Evolutionary conservation across 23 red algal genomes (phyloP).

Genomic region (Gracilaria caudata): DNA sequence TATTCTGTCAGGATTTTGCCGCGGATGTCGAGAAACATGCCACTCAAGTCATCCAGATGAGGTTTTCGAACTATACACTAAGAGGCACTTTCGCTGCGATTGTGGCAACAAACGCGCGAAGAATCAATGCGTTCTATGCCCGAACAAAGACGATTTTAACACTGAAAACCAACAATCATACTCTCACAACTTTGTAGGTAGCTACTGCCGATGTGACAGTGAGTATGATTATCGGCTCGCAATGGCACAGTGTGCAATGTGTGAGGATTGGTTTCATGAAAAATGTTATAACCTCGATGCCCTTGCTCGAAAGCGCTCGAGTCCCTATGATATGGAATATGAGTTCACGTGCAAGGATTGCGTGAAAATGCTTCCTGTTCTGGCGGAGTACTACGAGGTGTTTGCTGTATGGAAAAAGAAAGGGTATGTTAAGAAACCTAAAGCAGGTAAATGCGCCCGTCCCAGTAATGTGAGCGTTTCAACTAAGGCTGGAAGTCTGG

Average conservation of each 20-base stretch:
- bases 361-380: slow-evolving; percentile 40
- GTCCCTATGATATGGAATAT: slow-evolving; percentile 42
- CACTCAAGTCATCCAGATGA: slow-evolving; percentile 61
- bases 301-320: slow-evolving; percentile 1
- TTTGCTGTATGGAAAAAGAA: slow-evolving; percentile 38
- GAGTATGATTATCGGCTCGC: slow-evolving; percentile 44
- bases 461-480: slow-evolving; percentile 35
- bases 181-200: slow-evolving; percentile 62
- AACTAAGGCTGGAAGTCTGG: slow-evolving; percentile 37
- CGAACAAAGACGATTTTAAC: slow-evolving; percentile 47
- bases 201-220: slow-evolving; percentile 73
- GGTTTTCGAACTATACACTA: slow-evolving; percentile 77
- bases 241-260: slow-evolving; percentile 77
- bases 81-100: slow-evolving; percentile 74
- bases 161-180: slow-evolving; percentile 50
- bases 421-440: background rate
- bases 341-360: slow-evolving; percentile 78
- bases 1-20: slow-evolving; percentile 68
- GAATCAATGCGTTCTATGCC: slow-evolving; percentile 47
- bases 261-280: slow-evolving; percentile 84
- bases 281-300: slow-evolving; percentile 38
- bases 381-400: slow-evolving; percentile 61
- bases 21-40: slow-evolving; percentile 66
- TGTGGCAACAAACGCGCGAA: slow-evolving; percentile 65
- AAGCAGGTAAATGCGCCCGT: slow-evolving; percentile 21